A percentile compares a stretch with the other conserved stretches of the same genome.
Evolutionary conservation across 2,329 filamentous ascomycete species (phyloP).

Genomic region (Purpureocillium takamizusanense): DNA sequence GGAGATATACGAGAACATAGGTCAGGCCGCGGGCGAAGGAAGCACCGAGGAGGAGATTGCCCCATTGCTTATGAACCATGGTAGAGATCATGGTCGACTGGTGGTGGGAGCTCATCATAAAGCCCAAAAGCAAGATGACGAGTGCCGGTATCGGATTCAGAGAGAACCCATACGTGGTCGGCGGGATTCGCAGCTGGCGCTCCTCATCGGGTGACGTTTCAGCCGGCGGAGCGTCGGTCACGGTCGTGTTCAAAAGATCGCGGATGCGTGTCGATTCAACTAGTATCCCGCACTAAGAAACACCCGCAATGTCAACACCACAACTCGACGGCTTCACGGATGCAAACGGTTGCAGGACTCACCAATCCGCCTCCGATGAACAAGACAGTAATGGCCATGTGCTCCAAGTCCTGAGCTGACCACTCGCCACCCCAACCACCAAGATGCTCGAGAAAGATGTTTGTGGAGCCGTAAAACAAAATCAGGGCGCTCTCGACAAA

Average conservation of each 20-base stretch:
- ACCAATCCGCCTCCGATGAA: conserved; percentile 89
- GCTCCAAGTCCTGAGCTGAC: conserved; percentile 76
- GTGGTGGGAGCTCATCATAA: conserved; percentile 94
- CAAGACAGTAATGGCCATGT: conserved; percentile 84
- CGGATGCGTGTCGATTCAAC: conserved; percentile 67
- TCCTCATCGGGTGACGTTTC: conserved; percentile 32
- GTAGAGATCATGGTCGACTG: conserved; percentile 75
- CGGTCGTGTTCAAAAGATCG: conserved; percentile 51
- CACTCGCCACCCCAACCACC: conserved; percentile 62
- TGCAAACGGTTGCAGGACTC: conserved; percentile 24
- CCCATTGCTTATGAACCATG: conserved; percentile 95
- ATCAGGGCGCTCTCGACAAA: conserved; percentile 87
- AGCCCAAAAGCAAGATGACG: conserved; percentile 76
- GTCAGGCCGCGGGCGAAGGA: conserved; percentile 70
- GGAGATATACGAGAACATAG: conserved; percentile 71
- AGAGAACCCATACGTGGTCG: conserved; percentile 62
- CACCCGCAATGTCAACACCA: neutral
- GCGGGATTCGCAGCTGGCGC: conserved; percentile 41
- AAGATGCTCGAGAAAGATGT: conserved; percentile 88
- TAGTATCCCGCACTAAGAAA: conserved; percentile 63
- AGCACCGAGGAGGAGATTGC: conserved; percentile 71
- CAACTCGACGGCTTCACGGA: neutral
- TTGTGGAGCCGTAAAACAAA: conserved; percentile 79
- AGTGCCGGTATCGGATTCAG: conserved; percentile 84
- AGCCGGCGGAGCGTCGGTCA: conserved; percentile 24